Base-by-base conservation (phyloP, 2,329 filamentous ascomycete genomes). In the Cordyceps cateniannulata region DNA sequence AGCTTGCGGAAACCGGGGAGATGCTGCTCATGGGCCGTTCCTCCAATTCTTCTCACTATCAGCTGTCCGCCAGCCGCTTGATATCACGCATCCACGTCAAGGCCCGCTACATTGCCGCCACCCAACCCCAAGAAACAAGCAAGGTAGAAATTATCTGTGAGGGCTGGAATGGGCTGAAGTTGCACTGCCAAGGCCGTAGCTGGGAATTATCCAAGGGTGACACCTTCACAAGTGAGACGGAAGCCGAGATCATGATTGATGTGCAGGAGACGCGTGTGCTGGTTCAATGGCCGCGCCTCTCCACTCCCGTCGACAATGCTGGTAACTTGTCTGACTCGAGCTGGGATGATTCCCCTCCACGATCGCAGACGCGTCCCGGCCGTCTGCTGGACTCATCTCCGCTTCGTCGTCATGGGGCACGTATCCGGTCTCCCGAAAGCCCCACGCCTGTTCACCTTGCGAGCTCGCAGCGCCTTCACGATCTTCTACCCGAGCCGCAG, bases 81-180 rank as follows among this genome's bases (percentile, higher is more conserved):
- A 91, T 99, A 64, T 98, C 95, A 69, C 89, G 95, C 70, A 85
- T 98, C 25, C 95, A 99, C 72, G 89, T 97, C 74, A 89, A 91
- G 75, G 93, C 92, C 64, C 85, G 87, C 58, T 99, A 93, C 73
- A 84, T 93, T 64, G 82, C 88, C 24, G 85, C 90, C 14, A 77
- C 81, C 22, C 81, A 84, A 60, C 83, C 83, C 5, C 82, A 90
- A 68, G 86, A 90, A 66, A 81, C 85, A 64, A 90, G 89, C 72
- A 88, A 86, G 73, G 85, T 99, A 51, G 90, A 96, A 74, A 89
- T 99, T 68, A 82, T 91, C 69, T 99, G 95, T 79, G 85, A 89
- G 69, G 95, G 95, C 24, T 98, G 93, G 93, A 99, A 99, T 73
- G 95, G 95, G 18, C 81, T 95, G 66, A 96, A 91, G 77, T 77